phyloP scores from a whole-genome alignment of 1,284 basidiomycete species.

The Austroboletus novae-zelandiae region DNA sequence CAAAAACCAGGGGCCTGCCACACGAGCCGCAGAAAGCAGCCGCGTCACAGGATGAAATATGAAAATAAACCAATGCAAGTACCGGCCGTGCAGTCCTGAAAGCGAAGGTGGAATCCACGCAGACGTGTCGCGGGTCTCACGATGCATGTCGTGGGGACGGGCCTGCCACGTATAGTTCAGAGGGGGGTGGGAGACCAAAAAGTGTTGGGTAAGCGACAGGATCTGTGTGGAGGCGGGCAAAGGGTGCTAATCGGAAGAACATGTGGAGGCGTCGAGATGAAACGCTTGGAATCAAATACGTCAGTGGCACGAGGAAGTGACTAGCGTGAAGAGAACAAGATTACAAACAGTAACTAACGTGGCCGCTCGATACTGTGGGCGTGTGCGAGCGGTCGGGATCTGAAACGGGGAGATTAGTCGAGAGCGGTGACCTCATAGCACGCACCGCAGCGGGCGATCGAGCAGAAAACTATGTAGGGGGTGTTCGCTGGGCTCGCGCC shows the following conservation, averaged over 20 bases:
- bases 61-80: constrained; percentile 6
- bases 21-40: constrained; percentile 9
- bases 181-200: constrained; percentile 1
- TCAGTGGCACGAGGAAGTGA: constrained; percentile 18
- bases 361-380: constrained; percentile 5
- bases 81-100: constrained; percentile 1
- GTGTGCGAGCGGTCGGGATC: constrained; percentile 12
- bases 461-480: neutral
- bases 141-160: constrained; percentile 1
- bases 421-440: constrained; percentile 10
- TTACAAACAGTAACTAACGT: constrained; percentile 7
- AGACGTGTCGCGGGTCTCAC: neutral
- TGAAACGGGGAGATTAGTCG: constrained; percentile 7
- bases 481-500: neutral
- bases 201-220: constrained; percentile 4
- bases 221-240: constrained; percentile 14
- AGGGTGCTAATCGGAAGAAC: constrained; percentile 17
- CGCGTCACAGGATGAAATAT: neutral
- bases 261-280: constrained; percentile 29
- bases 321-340: neutral
- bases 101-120: constrained; percentile 7
- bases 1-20: constrained; percentile 11
- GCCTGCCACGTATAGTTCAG: neutral
- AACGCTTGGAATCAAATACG: constrained; percentile 21
- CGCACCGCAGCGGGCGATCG: neutral